Evolutionary conservation across 768 basidiomycete genomes (phyloP), one percentile per base, ranked within the genome.

Genomic region (Boletus insuetus): DNA sequence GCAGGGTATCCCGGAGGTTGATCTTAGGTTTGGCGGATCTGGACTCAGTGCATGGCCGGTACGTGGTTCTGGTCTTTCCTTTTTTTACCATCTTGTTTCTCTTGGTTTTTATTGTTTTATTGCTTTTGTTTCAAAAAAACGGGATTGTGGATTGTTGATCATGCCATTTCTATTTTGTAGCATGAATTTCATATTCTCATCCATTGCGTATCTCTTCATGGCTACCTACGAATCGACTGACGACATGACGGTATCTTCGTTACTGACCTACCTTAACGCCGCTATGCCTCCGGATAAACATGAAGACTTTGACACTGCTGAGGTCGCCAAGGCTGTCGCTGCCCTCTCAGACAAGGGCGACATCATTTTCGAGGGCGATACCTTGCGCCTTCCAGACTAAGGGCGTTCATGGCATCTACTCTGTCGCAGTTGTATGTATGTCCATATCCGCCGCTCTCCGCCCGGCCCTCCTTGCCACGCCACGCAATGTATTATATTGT

Each of bases 291-390:
- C 74, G 26, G 88, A 89, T 66, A 90, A 90, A 70, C 83, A 89
- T 64, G 88, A 90, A 73, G 88, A 91, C 59, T 91, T 88, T 58
- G 88, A 91, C 68, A 88, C 86, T 13, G 77, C 78, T 2, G 89
- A 91, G 71, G 86, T 91, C 17, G 78, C 78, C 7, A 75, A 76
- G 46, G 77, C 77, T 4, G 79, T 79, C 14, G 79, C 73, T 1
- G 61, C 67, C 13, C 60, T 83, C 46, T 74, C 78, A 38, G 82
- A 80, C 29, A 73, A 73, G 54, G 80, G 81, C 0, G 69, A 75
- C 38, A 70, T 84, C 9, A 60, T 76, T 26, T 75, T 83, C 44
- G 79, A 82, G 64, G 83, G 82, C 6, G 83, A 85, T 35, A 73
- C 66, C 26, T 57, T 71, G 7, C 69, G 69, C 57, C 68, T 71